A percentile compares a stretch with the other conserved stretches of the same genome.
Conservation (phyloP, 345 rosid genomes). For the Barbarea vulgaris region DNA sequence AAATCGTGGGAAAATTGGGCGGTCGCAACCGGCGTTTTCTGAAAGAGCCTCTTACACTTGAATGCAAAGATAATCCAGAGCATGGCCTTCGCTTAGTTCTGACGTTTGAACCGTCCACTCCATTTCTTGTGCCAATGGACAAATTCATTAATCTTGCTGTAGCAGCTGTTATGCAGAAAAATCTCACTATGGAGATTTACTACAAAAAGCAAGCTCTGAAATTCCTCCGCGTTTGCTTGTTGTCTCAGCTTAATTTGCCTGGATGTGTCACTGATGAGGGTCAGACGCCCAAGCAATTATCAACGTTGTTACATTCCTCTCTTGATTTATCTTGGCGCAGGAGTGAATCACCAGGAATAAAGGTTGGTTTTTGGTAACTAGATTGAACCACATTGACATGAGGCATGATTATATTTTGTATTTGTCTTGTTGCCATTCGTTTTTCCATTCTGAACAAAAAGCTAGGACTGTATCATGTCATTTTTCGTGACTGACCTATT, state of each 20-base stretch:
- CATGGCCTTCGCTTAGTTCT: slow-evolving; percentile 95
- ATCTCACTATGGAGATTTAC: slow-evolving; percentile 59
- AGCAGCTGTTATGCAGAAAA: slow-evolving; percentile 73
- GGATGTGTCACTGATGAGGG: slow-evolving; percentile 75
- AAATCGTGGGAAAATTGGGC: slow-evolving; percentile 96
- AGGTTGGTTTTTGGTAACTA: slow-evolving; percentile 56
- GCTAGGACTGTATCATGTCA: slow-evolving; percentile 15
- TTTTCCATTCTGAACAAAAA: slow-evolving; percentile 8
- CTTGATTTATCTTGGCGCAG: slow-evolving; percentile 69
- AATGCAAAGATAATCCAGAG: slow-evolving; percentile 97
- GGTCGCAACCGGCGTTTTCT: slow-evolving; percentile 97
- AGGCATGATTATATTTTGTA: not conserved
- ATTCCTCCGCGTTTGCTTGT: slow-evolving; percentile 84
- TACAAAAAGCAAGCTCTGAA: slow-evolving; percentile 84
- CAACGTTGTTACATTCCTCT: slow-evolving; percentile 64
- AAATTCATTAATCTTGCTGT: slow-evolving; percentile 94
- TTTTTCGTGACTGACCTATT: slow-evolving; percentile 11
- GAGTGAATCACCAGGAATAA: slow-evolving; percentile 70
- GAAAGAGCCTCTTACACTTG: slow-evolving; percentile 94
- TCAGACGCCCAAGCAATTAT: slow-evolving; percentile 60
- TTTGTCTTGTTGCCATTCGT: slow-evolving; percentile 23
- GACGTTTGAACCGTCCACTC: slow-evolving; percentile 92
- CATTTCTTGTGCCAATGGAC: slow-evolving; percentile 96
- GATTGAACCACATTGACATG: slow-evolving; percentile 10
- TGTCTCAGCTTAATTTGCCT: slow-evolving; percentile 94